Evolutionary conservation across 768 basidiomycete genomes (phyloP).

Genomic region (Pholiota conissans): DNA sequence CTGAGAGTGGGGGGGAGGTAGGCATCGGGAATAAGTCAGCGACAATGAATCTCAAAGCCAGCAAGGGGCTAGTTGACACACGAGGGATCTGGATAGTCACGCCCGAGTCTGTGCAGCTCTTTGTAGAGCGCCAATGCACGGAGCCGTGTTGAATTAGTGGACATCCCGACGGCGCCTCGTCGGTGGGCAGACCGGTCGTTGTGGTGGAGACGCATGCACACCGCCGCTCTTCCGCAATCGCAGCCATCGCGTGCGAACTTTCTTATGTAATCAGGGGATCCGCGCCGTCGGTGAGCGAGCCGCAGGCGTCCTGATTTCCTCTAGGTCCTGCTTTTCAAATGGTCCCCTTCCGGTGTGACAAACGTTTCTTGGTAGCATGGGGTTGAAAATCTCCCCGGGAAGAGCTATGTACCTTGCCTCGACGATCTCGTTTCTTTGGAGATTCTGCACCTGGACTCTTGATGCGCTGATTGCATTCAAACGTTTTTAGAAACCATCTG

Average conservation of each 20-base stretch:
- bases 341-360: neutral
- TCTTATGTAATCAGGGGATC: neutral
- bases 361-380: neutral
- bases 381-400: neutral
- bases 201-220: neutral
- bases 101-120: slow-evolving; percentile 75
- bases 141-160: slow-evolving; percentile 50
- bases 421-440: neutral
- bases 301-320: neutral
- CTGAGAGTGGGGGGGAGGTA: slow-evolving; percentile 31
- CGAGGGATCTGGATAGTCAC: slow-evolving; percentile 83
- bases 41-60: neutral
- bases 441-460: neutral
- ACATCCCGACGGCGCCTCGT: slow-evolving; percentile 34
- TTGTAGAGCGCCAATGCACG: slow-evolving; percentile 78
- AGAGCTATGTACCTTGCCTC: neutral
- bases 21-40: slow-evolving; percentile 7
- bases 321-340: neutral
- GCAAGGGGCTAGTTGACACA: slow-evolving; percentile 37
- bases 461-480: neutral
- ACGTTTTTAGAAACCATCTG: neutral
- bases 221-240: neutral
- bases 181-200: neutral
- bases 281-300: too few relatives aligned
- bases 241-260: neutral